phyloP scores from a whole-genome alignment of 495 filamentous ascomycete genomes.

The Neurospora sp. region DNA sequence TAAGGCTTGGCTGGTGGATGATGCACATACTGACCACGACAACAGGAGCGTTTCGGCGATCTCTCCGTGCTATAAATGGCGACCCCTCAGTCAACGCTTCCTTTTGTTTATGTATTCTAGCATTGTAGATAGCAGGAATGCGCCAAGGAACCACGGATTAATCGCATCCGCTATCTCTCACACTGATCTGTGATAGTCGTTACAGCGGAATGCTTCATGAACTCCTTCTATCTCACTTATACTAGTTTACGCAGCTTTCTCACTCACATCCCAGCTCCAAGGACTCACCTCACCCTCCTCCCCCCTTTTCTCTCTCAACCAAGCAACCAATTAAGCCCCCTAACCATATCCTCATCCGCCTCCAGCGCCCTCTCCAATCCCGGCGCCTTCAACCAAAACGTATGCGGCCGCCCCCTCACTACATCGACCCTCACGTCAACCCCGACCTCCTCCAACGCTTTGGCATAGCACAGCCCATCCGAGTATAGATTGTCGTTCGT shows the following conservation, averaged over 20 bases:
- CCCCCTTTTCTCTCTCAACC: not conserved
- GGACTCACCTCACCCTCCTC: not conserved
- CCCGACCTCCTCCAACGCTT: conserved; percentile 17
- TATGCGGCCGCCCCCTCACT: conserved; percentile 23
- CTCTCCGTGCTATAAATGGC: conserved; percentile 72
- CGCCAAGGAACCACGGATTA: conserved; percentile 2
- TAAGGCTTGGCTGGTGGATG: not conserved
- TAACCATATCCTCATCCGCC: conserved; percentile 32
- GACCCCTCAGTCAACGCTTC: conserved; percentile 10
- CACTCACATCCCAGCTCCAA: not conserved
- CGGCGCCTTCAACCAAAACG: conserved; percentile 26
- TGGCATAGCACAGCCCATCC: conserved; percentile 26
- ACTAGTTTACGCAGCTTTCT: not conserved
- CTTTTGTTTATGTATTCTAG: conserved; percentile 49
- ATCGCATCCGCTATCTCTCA: not conserved
- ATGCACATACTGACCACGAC: conserved; percentile 5
- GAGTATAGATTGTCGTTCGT: conserved; percentile 26
- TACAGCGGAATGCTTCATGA: not conserved
- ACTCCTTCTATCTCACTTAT: not conserved
- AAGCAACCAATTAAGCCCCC: conserved; percentile 27
- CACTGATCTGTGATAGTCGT: not conserved
- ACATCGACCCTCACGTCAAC: conserved; percentile 20
- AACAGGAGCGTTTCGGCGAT: conserved; percentile 95
- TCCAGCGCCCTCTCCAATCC: conserved; percentile 10
- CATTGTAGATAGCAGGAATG: conserved; percentile 42